phyloP scores from a whole-genome alignment of 768 basidiomycete genomes.

The Butyriboletus loyo region DNA sequence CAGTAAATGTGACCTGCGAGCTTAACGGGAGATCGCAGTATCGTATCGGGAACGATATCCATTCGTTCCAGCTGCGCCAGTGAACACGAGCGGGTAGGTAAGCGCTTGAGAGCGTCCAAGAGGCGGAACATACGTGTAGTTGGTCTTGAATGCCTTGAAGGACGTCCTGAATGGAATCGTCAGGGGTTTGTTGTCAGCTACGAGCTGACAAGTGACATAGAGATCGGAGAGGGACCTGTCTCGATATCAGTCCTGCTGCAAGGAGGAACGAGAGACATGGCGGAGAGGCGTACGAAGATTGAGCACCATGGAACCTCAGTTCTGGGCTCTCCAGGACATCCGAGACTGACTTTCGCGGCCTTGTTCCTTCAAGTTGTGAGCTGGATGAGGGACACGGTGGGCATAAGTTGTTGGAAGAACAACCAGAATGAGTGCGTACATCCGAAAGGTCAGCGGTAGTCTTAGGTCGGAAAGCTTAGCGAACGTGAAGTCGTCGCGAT shows the following conservation, averaged over 20 bases:
- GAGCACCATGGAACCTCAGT: constrained; percentile 77
- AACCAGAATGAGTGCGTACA: constrained; percentile 44
- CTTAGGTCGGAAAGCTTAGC: constrained; percentile 88
- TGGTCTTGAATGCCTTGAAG: constrained; percentile 87
- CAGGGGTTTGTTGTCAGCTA: constrained; percentile 89
- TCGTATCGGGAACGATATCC: constrained; percentile 86
- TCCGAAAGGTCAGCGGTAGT: constrained; percentile 81
- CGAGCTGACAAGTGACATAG: constrained; percentile 88
- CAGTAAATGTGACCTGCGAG: constrained; percentile 89
- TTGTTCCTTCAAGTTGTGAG: constrained; percentile 81
- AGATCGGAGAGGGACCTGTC: constrained; percentile 84
- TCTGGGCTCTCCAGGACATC: constrained; percentile 84
- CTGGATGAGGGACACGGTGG: constrained; percentile 35
- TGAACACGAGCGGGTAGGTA: background rate
- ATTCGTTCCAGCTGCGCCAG: constrained; percentile 84
- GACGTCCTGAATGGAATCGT: constrained; percentile 90
- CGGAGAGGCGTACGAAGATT: constrained; percentile 54
- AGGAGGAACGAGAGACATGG: constrained; percentile 6
- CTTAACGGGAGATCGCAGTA: constrained; percentile 91
- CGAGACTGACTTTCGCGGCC: constrained; percentile 67
- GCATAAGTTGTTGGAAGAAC: background rate
- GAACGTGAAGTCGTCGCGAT: constrained; percentile 88
- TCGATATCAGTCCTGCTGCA: constrained; percentile 17
- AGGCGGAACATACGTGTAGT: constrained; percentile 56
- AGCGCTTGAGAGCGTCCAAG: background rate